Conservation (phyloP, 106 monocot species). For the Dendrobium nobile region DNA sequence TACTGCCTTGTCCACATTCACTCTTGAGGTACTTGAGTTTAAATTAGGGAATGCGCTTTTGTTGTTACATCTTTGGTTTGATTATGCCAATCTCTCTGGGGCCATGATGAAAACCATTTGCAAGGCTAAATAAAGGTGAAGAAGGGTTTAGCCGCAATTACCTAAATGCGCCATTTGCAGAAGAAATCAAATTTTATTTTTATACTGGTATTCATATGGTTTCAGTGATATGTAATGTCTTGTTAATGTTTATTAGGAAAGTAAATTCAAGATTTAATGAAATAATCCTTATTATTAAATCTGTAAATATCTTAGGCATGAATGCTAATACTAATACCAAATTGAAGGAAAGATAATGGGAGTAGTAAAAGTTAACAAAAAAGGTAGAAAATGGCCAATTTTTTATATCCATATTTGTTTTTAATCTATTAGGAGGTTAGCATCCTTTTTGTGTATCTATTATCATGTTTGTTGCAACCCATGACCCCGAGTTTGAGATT, state of each 20-base stretch:
- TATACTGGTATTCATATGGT: neutral
- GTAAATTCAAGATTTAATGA: neutral
- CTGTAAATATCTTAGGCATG: neutral
- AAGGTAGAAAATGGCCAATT: too few relatives aligned
- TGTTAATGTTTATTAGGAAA: neutral
- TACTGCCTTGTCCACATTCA: constrained; percentile 92
- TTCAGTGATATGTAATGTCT: neutral
- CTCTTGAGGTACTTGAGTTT: constrained; percentile 65
- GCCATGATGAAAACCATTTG: neutral
- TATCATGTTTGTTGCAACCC: too few relatives aligned
- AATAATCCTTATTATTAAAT: neutral
- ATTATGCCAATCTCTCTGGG: neutral
- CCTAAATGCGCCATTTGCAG: neutral
- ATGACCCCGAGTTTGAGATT: too few relatives aligned
- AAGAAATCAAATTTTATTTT: neutral
- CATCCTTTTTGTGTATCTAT: too few relatives aligned
- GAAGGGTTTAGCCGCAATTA: neutral
- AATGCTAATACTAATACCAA: too few relatives aligned
- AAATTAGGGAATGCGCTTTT: neutral
- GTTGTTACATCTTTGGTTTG: neutral
- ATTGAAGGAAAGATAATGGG: too few relatives aligned
- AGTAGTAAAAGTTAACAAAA: too few relatives aligned
- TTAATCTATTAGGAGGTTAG: too few relatives aligned
- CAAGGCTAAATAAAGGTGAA: neutral
- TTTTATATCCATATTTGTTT: too few relatives aligned